A percentile compares a stretch with the other conserved stretches of the same genome.
phyloP scores from a whole-genome alignment of 179 eudicot genomes.

The Carnegiea gigantea region DNA sequence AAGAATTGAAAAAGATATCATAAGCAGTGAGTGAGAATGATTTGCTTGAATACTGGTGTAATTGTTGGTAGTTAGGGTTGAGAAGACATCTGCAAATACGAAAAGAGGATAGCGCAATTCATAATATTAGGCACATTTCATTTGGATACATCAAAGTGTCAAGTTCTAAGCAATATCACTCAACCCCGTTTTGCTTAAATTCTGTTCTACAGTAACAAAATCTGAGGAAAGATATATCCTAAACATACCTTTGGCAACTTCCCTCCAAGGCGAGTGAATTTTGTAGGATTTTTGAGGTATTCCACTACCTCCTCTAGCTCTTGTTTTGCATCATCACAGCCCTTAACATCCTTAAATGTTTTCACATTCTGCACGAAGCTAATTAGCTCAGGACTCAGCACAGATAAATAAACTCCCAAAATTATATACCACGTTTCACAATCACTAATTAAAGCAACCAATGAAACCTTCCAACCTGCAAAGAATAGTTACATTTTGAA shows the following conservation, averaged over 20 bases:
- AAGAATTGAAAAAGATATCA: background rate
- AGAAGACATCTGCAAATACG: background rate
- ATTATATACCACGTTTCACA: background rate
- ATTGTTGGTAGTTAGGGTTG: too few species aligned
- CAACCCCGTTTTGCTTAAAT: background rate
- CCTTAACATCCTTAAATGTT: conserved; percentile 97
- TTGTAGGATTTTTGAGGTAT: conserved; percentile 85
- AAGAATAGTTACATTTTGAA: background rate
- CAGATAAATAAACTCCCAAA: too few species aligned
- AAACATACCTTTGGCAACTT: conserved; percentile 93
- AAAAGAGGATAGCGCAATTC: background rate
- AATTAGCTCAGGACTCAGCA: background rate
- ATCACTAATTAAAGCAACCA: background rate
- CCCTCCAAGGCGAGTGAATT: conserved; percentile 96
- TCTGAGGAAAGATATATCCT: conserved; percentile 9
- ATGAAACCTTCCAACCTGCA: background rate
- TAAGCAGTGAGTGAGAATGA: too few species aligned
- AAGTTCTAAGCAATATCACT: too few species aligned
- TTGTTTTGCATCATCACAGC: conserved; percentile 99
- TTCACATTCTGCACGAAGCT: conserved; percentile 67
- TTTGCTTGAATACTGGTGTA: too few species aligned
- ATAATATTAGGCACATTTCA: background rate
- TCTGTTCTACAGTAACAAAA: background rate
- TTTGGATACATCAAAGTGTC: too few species aligned
- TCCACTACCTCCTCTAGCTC: conserved; percentile 99